Percentiles rank a stretch among this genome's conserved stretches.
phyloP scores from a whole-genome alignment of 768 basidiomycete species.

The Coprinopsis cinerea region DNA sequence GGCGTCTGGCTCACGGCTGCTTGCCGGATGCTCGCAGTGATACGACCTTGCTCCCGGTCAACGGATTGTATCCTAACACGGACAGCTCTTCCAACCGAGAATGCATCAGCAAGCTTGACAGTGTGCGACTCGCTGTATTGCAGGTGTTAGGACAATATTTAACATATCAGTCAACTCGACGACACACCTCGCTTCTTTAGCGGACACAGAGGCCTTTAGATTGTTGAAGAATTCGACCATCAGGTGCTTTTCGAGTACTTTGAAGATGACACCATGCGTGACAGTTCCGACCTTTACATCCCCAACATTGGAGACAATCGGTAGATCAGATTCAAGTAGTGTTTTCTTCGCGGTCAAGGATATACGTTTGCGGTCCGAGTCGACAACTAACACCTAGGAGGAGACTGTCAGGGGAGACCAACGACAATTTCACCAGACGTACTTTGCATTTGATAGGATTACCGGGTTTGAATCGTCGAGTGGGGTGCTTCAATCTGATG shows the following conservation, averaged over 20 bases:
- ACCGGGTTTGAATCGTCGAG: slow-evolving; percentile 84
- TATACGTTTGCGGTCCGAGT: slow-evolving; percentile 75
- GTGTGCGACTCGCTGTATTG: slow-evolving; percentile 56
- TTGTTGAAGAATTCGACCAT: slow-evolving; percentile 91
- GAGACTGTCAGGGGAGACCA: slow-evolving; percentile 1
- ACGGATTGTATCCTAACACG: slow-evolving; percentile 74
- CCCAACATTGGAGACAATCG: slow-evolving; percentile 57
- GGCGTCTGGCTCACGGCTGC: slow-evolving; percentile 47
- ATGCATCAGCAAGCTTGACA: slow-evolving; percentile 52
- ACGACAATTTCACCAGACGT: slow-evolving; percentile 27
- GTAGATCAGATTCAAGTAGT: slow-evolving; percentile 73
- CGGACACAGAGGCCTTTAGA: slow-evolving; percentile 74
- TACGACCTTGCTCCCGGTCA: slow-evolving; percentile 51
- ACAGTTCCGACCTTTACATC: slow-evolving; percentile 67
- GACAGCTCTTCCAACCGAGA: slow-evolving; percentile 76
- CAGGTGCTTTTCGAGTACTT: slow-evolving; percentile 71
- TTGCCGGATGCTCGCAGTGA: slow-evolving; percentile 85
- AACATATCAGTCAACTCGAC: no score
- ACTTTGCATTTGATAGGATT: slow-evolving; percentile 81
- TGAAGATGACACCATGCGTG: slow-evolving; percentile 79
- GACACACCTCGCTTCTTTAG: slow-evolving; percentile 71
- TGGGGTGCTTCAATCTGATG: slow-evolving; percentile 88
- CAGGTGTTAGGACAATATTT: slow-evolving; percentile 9
- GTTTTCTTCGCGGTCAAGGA: slow-evolving; percentile 89
- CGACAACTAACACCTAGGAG: slow-evolving; percentile 71